phyloP scores from a whole-genome alignment of 1,284 basidiomycete genomes.

The Pholiota adiposa region DNA sequence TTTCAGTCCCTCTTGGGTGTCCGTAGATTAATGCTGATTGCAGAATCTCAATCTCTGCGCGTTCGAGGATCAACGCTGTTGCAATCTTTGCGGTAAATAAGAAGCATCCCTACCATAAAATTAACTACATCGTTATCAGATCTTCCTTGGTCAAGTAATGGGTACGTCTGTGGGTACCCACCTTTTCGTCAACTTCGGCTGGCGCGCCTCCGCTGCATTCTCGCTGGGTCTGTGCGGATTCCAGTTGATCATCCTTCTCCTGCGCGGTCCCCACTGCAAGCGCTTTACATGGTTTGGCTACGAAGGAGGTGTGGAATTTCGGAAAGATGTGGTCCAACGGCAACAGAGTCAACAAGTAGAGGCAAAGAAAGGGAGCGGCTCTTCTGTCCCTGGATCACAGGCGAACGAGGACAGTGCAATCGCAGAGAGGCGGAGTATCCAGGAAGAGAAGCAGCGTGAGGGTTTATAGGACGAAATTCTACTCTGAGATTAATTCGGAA shows the following conservation, averaged over 20 bases:
- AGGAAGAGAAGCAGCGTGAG: no score
- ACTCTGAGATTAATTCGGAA: no score
- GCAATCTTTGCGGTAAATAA: slow-evolving; percentile 55
- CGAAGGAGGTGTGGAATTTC: slow-evolving; percentile 48
- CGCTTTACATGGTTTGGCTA: slow-evolving; percentile 61
- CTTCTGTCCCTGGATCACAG: no score
- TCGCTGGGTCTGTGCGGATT: slow-evolving; percentile 54
- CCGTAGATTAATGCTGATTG: background rate
- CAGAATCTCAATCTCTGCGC: slow-evolving; percentile 57
- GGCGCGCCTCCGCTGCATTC: slow-evolving; percentile 58
- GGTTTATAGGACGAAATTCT: no score
- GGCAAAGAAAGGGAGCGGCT: no score
- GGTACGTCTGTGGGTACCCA: slow-evolving; percentile 66
- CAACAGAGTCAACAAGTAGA: no score
- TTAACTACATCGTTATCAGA: slow-evolving; percentile 33
- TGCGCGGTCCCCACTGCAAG: slow-evolving; percentile 59
- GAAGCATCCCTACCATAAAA: background rate
- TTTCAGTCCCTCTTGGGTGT: no score
- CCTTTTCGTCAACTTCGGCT: slow-evolving; percentile 63
- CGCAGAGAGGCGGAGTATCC: no score
- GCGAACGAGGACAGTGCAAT: no score
- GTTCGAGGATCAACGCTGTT: slow-evolving; percentile 66
- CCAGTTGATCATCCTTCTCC: slow-evolving; percentile 46
- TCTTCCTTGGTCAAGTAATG: slow-evolving; percentile 65
- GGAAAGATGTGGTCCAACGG: slow-evolving; percentile 30